Evolutionary conservation across 352 stramenopile genomes (phyloP).

Genomic region (Plasmopara viticola): DNA sequence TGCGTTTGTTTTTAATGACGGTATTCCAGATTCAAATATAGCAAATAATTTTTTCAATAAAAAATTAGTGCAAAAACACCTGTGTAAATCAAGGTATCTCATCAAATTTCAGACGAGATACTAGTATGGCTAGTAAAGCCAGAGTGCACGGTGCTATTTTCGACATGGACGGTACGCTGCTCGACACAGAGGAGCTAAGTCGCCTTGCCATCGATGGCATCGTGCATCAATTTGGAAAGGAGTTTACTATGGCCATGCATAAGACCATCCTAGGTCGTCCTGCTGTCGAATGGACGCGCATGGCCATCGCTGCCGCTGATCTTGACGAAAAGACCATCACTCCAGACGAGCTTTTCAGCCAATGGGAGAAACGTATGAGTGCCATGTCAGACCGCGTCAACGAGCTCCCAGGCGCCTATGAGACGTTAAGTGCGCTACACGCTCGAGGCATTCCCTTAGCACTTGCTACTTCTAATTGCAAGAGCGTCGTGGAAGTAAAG

Average conservation of each 20-base stretch:
- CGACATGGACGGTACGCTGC: slow-evolving; percentile 76
- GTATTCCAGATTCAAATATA: too few relatives aligned
- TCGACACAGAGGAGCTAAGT: slow-evolving; percentile 77
- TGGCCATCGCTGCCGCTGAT: slow-evolving; percentile 43
- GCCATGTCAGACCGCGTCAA: slow-evolving; percentile 48
- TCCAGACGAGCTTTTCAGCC: slow-evolving; percentile 46
- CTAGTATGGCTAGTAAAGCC: slow-evolving; percentile 8
- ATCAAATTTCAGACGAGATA: neutral
- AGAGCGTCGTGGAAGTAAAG: slow-evolving; percentile 58
- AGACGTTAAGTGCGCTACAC: slow-evolving; percentile 42
- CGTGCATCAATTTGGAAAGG: slow-evolving; percentile 44
- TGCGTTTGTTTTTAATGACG: neutral
- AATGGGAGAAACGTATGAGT: slow-evolving; percentile 57
- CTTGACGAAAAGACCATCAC: slow-evolving; percentile 37
- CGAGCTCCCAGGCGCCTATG: slow-evolving; percentile 46
- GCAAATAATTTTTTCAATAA: too few relatives aligned
- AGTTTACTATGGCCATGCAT: slow-evolving; percentile 55
- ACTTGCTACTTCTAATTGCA: slow-evolving; percentile 66
- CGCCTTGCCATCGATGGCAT: slow-evolving; percentile 50
- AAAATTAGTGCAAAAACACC: too few relatives aligned
- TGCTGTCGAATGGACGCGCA: slow-evolving; percentile 59
- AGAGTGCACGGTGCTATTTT: slow-evolving; percentile 55
- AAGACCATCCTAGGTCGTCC: slow-evolving; percentile 72
- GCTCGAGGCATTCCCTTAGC: slow-evolving; percentile 52
- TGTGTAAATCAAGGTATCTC: too few relatives aligned